Evolutionary conservation across 1,284 basidiomycete genomes (phyloP).

Genomic region (Sparassis latifolia): DNA sequence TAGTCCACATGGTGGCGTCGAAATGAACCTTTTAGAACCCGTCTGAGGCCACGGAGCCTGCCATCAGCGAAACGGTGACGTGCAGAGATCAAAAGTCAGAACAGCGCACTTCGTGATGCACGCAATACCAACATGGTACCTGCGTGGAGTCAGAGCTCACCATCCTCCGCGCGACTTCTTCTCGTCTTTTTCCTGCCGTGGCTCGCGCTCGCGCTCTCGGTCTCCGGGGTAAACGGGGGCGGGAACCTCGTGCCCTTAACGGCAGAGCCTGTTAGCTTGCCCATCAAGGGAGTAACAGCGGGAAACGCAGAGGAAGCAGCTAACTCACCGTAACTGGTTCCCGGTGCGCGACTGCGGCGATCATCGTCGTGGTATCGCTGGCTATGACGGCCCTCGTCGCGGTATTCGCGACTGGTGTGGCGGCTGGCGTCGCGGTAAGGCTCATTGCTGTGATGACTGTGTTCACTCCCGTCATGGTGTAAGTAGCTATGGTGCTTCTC

Average conservation of each 20-base stretch:
- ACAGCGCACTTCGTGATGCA: no score
- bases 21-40: no score
- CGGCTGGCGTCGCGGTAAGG: slow-evolving; percentile 3
- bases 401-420: slow-evolving; percentile 13
- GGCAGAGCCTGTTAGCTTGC: no score
- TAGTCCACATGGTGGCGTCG: no score
- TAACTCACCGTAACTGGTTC: not conserved
- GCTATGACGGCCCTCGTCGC: slow-evolving; percentile 1
- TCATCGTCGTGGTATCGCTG: not conserved
- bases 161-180: slow-evolving; percentile 7
- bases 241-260: not conserved
- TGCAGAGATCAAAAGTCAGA: no score
- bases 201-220: not conserved
- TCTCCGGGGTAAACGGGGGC: not conserved
- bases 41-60: no score
- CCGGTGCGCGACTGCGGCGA: not conserved
- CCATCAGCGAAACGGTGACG: no score
- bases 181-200: not conserved
- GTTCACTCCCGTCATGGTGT: no score
- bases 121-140: no score
- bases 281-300: not conserved
- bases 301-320: not conserved
- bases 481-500: no score
- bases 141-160: slow-evolving; percentile 1
- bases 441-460: no score